These are phyloP conservation scores for Cercis canadensis DNA, from an alignment of 306 rosid genomes.

Conservation along the genomic window DNA sequence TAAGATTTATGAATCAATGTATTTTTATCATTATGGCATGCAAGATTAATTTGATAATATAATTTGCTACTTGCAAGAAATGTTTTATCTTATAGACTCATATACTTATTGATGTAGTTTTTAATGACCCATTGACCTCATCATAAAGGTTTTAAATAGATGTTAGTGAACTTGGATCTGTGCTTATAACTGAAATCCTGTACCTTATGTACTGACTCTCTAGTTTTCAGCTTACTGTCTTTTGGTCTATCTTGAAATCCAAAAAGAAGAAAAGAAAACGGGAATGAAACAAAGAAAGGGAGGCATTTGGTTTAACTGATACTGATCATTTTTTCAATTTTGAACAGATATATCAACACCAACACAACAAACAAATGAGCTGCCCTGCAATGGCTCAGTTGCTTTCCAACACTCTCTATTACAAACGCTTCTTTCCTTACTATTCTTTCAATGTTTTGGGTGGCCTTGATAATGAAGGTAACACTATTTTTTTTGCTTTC, in stretches of 20 bases:
- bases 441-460: slow-evolving; percentile 95
- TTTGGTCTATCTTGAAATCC: not conserved
- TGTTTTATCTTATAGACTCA: not conserved
- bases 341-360: slow-evolving; percentile 85
- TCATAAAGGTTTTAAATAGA: not conserved
- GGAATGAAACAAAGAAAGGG: not conserved
- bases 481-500: slow-evolving; percentile 25
- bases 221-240: not conserved
- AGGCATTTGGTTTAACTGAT: not conserved
- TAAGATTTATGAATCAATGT: not conserved
- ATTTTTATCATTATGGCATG: not conserved
- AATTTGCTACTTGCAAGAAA: not conserved
- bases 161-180: not conserved
- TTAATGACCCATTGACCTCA: no score
- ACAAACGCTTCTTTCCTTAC: slow-evolving; percentile 96
- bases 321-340: not conserved
- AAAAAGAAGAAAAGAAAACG: not conserved
- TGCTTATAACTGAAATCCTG: not conserved
- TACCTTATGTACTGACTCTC: not conserved
- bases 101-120: not conserved
- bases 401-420: slow-evolving; percentile 94
- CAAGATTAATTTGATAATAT: slow-evolving; percentile 6
- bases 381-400: slow-evolving; percentile 98
- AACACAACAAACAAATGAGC: slow-evolving; percentile 98
- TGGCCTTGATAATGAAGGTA: slow-evolving; percentile 96